Evolutionary conservation across 179 eudicot genomes (phyloP).

Genomic region (Camellia oleifera): DNA sequence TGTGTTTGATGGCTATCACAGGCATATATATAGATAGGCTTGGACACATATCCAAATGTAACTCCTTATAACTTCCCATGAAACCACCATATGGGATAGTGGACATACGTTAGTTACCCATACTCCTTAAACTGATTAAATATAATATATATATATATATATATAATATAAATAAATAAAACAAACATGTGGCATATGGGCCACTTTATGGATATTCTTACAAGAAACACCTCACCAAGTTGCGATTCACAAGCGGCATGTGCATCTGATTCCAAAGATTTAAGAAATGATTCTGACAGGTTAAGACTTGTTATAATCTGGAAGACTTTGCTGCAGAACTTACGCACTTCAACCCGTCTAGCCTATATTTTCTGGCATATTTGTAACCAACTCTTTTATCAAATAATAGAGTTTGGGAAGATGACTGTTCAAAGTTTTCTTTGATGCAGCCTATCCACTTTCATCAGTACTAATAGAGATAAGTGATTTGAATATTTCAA

Average conservation of each 20-base stretch:
- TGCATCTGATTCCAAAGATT: constrained; percentile 57
- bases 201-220: too few relatives aligned
- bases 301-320: constrained; percentile 40
- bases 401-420: constrained; percentile 46
- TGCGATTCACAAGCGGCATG: constrained; percentile 67
- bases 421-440: constrained; percentile 42
- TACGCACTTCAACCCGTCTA: constrained; percentile 70
- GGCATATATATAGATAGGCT: too few relatives aligned
- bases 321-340: constrained; percentile 34
- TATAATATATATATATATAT: too few relatives aligned
- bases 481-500: too few relatives aligned
- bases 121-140: too few relatives aligned
- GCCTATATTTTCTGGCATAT: constrained; percentile 85
- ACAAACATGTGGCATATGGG: too few relatives aligned
- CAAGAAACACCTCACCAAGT: constrained; percentile 41
- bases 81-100: too few relatives aligned
- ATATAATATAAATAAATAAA: too few relatives aligned
- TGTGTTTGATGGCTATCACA: too few relatives aligned
- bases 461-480: constrained; percentile 28
- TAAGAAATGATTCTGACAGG: constrained; percentile 51
- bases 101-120: too few relatives aligned
- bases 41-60: too few relatives aligned
- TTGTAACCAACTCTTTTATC: constrained; percentile 47
- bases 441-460: constrained; percentile 27
- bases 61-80: too few relatives aligned